These are phyloP conservation scores for Aspergillus sclerotiicarbonarius DNA, from an alignment of 495 filamentous ascomycete genomes.

Conservation along the genomic window DNA sequence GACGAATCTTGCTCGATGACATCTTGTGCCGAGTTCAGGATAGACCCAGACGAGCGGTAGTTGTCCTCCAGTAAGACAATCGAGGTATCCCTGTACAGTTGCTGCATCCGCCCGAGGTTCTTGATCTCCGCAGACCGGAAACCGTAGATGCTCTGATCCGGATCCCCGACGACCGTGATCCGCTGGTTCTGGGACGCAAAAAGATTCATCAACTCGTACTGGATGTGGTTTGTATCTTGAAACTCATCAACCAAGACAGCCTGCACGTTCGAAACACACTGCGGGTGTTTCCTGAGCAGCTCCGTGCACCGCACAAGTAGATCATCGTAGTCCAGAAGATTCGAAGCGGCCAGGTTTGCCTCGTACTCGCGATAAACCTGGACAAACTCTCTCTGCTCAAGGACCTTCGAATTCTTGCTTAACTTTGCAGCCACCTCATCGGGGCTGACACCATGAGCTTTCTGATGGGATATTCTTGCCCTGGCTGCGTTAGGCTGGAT, in stretches of 20 bases:
- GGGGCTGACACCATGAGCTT: slow-evolving; percentile 64
- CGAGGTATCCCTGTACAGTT: slow-evolving; percentile 71
- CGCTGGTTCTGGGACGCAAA: slow-evolving; percentile 69
- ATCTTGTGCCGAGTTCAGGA: slow-evolving; percentile 74
- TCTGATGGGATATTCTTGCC: slow-evolving; percentile 79
- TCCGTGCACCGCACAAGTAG: slow-evolving; percentile 81
- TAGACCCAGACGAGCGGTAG: slow-evolving; percentile 90
- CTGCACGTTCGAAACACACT: slow-evolving; percentile 89
- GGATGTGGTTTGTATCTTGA: slow-evolving; percentile 93
- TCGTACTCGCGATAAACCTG: slow-evolving; percentile 79
- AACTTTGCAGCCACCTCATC: slow-evolving; percentile 40
- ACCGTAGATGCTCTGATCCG: slow-evolving; percentile 97
- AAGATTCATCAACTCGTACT: slow-evolving; percentile 92
- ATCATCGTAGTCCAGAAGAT: slow-evolving; percentile 94
- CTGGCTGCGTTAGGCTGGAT: slow-evolving; percentile 69
- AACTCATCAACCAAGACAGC: slow-evolving; percentile 96
- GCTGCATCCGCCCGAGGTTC: slow-evolving; percentile 78
- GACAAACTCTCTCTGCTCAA: slow-evolving; percentile 72
- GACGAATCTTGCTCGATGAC: slow-evolving; percentile 90
- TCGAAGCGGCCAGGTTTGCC: slow-evolving; percentile 65
- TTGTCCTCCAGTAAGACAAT: slow-evolving; percentile 91
- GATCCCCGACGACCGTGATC: slow-evolving; percentile 95
- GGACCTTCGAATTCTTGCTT: slow-evolving; percentile 42
- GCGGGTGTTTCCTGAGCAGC: slow-evolving; percentile 70
- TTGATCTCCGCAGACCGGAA: slow-evolving; percentile 96